Evolutionary conservation across 139 green algal genomes (phyloP), one percentile per base, ranked within the genome.

Genomic region (Microglena sp.): DNA sequence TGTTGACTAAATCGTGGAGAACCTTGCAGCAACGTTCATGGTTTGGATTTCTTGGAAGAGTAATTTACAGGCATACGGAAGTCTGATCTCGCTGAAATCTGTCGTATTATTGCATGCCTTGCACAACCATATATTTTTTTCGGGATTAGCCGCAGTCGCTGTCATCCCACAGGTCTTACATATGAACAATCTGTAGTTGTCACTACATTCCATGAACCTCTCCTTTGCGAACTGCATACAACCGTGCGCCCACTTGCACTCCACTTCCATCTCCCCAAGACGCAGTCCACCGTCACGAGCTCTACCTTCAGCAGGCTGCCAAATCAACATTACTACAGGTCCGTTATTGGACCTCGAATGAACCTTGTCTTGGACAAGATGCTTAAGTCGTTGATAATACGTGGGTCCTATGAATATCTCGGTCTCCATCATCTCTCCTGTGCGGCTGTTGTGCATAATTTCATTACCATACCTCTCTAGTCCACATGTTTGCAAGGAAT

Each of bases 211-310:
- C 34, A 71, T 46, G 55, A 65, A 65, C 2, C n/a, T 29, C 36
- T 71, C 65, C 35, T 71, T 71, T 1, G 64, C 8, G 34, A 71
- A 71, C 8, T 1, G 1, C 33, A 28, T 27, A 18, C 18, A 26
- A 8, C 69, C 69, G 55, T 75, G 62, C n/a, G 69, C 55, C 8
- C 59, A 24, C 29, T 66, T 57, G 40, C 69, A 81, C 60, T 87
- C 71, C 28, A 72, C 35, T 68, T 89, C 82, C 82, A 89, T 89
- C 74, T 89, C 82, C 4, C 81, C 81, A 33, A 89, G 77, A 32
- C 77, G 69, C 60, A 89, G 73, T 1, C 82, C 82, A 40, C 82
- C 82, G 27, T 45, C 54, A 2, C n/a, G 55, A 1, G 3, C 55
- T 6, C 59, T 18, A n/a, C 59, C 59, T 24, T 66, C 59, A 5